Evolutionary conservation across 2,329 filamentous ascomycete genomes (phyloP).

Genomic region (Paracamarosporium sp.): DNA sequence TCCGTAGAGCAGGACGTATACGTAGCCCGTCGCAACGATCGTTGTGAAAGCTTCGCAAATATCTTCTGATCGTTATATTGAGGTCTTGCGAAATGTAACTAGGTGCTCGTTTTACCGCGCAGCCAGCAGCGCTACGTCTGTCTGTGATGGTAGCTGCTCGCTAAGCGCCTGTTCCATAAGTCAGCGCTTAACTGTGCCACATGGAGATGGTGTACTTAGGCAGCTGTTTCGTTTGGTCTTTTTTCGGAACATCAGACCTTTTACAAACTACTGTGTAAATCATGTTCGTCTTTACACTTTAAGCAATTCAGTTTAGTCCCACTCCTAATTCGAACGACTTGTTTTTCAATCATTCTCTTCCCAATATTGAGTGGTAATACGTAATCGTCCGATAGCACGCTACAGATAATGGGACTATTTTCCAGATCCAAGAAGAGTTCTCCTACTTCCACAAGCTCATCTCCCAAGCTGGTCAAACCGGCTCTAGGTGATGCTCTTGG

Average conservation of each 20-base stretch:
- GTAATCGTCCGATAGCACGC: too few relatives aligned
- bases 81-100: not conserved
- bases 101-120: not conserved
- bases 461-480: not conserved
- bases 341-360: too few relatives aligned
- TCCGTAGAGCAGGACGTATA: too few relatives aligned
- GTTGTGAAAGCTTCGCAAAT: too few relatives aligned
- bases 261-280: too few relatives aligned
- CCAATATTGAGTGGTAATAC: too few relatives aligned
- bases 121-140: not conserved
- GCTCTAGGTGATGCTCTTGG: too few relatives aligned
- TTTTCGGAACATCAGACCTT: too few relatives aligned
- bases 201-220: not conserved
- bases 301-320: not conserved
- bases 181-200: constrained; percentile 3
- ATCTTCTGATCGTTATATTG: too few relatives aligned
- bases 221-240: not conserved
- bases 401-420: not conserved
- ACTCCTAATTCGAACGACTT: too few relatives aligned
- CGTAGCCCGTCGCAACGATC: too few relatives aligned
- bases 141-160: not conserved
- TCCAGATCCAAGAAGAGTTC: not conserved
- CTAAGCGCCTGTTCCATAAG: not conserved
- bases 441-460: not conserved
- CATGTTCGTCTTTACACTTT: too few relatives aligned